Evolutionary conservation across 1,139 yeast species (phyloP).

Genomic region (Zygoascus sp.): DNA sequence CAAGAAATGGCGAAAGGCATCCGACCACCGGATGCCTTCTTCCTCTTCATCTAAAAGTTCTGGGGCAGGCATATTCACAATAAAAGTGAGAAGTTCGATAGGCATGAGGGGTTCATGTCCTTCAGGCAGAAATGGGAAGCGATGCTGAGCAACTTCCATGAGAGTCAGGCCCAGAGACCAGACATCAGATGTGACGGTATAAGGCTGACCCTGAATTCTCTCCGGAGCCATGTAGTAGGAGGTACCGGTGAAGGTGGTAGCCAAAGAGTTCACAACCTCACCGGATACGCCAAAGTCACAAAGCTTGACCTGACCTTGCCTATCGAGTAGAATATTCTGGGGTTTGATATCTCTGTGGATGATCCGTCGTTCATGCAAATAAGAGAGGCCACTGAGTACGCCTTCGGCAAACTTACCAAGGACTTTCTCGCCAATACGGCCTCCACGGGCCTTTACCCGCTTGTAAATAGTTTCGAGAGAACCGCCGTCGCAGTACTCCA

Average conservation of each 20-base stretch:
- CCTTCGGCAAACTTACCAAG: conserved; percentile 85
- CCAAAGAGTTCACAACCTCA: conserved; percentile 89
- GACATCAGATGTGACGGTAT: conserved; percentile 89
- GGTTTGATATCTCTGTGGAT: conserved; percentile 92
- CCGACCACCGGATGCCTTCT: conserved; percentile 75
- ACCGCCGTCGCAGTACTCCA: conserved; percentile 96
- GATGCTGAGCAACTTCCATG: conserved; percentile 86
- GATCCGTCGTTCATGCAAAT: conserved; percentile 79
- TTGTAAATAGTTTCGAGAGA: conserved; percentile 89
- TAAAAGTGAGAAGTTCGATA: conserved; percentile 76
- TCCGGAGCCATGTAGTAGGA: conserved; percentile 99
- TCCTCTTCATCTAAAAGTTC: conserved; percentile 70
- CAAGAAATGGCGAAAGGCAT: conserved; percentile 76
- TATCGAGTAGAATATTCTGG: conserved; percentile 75
- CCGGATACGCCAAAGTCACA: conserved; percentile 99
- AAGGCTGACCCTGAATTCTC: conserved; percentile 90
- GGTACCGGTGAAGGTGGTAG: conserved; percentile 95
- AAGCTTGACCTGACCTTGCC: conserved; percentile 74
- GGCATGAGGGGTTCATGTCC: conserved; percentile 60
- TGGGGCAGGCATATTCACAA: conserved; percentile 75
- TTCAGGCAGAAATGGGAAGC: conserved; percentile 61
- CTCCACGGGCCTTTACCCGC: conserved; percentile 56
- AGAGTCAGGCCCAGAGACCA: conserved; percentile 94
- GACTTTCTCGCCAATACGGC: conserved; percentile 87
- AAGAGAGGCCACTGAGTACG: conserved; percentile 76